Percentiles rank a stretch among this genome's conserved stretches.
These are phyloP conservation scores for Acephala macrosclerotiorum DNA, from an alignment of 2,329 filamentous ascomycete genomes.

Conservation along the genomic window DNA sequence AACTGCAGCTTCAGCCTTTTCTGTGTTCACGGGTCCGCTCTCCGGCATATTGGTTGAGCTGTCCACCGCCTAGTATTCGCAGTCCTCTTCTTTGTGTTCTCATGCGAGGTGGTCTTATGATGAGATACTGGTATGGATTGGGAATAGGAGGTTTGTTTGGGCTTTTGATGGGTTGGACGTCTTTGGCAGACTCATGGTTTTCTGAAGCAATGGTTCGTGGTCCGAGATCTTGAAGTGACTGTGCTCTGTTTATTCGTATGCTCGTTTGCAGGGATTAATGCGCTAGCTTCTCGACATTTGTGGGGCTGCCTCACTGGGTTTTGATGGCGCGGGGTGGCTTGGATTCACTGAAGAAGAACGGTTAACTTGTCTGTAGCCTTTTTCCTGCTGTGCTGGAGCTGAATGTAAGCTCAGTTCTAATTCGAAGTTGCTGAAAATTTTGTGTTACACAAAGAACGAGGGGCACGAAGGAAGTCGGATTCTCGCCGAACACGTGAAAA, in stretches of 20 bases:
- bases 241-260: conserved; percentile 8
- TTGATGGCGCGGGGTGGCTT: conserved; percentile 1
- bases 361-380: neutral
- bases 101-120: conserved; percentile 20
- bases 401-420: neutral
- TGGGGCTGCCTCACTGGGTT: neutral
- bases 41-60: conserved; percentile 42
- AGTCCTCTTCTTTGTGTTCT: conserved; percentile 17
- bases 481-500: neutral
- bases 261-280: neutral
- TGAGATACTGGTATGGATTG: neutral
- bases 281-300: neutral
- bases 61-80: conserved; percentile 28
- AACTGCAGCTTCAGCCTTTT: conserved; percentile 29
- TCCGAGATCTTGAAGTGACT: conserved; percentile 14
- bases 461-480: neutral
- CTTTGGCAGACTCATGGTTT: conserved; percentile 32
- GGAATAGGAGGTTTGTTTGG: conserved; percentile 6
- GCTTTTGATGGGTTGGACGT: conserved; percentile 18
- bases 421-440: neutral
- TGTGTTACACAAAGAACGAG: neutral
- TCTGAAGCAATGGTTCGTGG: conserved; percentile 20
- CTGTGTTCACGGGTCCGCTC: conserved; percentile 35
- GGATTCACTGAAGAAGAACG: neutral
- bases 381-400: neutral